Evolutionary conservation across 306 rosid genomes (phyloP).

Genomic region (Coriaria nepalensis): DNA sequence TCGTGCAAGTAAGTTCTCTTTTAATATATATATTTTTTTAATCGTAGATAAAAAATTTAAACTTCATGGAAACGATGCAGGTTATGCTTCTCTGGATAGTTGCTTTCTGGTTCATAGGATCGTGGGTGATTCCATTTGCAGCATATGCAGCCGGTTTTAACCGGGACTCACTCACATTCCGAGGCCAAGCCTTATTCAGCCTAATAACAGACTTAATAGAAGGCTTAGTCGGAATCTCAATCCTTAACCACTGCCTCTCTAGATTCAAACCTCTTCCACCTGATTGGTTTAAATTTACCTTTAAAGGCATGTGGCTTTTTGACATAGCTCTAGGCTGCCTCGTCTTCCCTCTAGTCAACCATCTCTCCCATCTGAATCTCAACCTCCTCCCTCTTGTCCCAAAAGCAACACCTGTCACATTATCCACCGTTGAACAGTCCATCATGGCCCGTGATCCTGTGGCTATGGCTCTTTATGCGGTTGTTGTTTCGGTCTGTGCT

Average conservation of each 20-base stretch:
- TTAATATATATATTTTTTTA: too few species aligned
- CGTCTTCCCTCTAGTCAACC: slow-evolving; percentile 74
- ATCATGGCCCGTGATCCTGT: slow-evolving; percentile 81
- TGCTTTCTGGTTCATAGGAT: slow-evolving; percentile 90
- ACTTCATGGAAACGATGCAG: slow-evolving; percentile 43
- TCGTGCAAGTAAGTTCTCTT: slow-evolving; percentile 69
- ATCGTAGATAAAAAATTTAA: too few species aligned
- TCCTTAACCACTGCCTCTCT: slow-evolving; percentile 69
- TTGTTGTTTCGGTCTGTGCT: slow-evolving; percentile 75
- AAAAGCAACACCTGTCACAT: slow-evolving; percentile 53
- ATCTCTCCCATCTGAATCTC: slow-evolving; percentile 74
- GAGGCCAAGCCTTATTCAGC: slow-evolving; percentile 86
- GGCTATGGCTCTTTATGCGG: slow-evolving; percentile 74
- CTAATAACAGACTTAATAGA: slow-evolving; percentile 77
- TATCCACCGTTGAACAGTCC: slow-evolving; percentile 88
- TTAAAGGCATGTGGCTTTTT: slow-evolving; percentile 66
- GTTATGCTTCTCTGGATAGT: slow-evolving; percentile 96
- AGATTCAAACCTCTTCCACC: slow-evolving; percentile 79
- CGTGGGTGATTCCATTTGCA: slow-evolving; percentile 80
- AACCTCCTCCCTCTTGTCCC: slow-evolving; percentile 69
- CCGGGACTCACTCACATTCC: slow-evolving; percentile 61
- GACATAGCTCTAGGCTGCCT: slow-evolving; percentile 84
- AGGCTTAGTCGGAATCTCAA: slow-evolving; percentile 73
- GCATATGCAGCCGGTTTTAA: slow-evolving; percentile 65
- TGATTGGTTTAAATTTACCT: slow-evolving; percentile 82